Evolutionary conservation across 768 basidiomycete species (phyloP).

Genomic region (Cytidiella melzeri): DNA sequence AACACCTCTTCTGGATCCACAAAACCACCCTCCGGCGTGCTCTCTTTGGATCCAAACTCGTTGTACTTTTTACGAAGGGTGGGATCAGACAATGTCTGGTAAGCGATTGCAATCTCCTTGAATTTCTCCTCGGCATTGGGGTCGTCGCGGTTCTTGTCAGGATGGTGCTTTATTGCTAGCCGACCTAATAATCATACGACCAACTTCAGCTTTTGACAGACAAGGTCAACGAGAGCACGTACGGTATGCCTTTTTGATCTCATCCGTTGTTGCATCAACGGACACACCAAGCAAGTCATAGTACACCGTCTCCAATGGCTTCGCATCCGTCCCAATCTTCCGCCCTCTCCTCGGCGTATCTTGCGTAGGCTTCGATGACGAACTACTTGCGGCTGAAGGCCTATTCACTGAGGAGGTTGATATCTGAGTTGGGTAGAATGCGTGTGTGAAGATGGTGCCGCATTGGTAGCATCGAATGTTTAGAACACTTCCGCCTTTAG

Average conservation of each 20-base stretch:
- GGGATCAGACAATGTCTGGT: slow-evolving; percentile 79
- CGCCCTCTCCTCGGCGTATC: slow-evolving; percentile 43
- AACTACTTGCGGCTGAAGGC: slow-evolving; percentile 7
- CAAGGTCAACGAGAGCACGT: slow-evolving; percentile 26
- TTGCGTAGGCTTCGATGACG: slow-evolving; percentile 11
- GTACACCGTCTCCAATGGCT: slow-evolving; percentile 85
- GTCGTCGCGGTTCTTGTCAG: slow-evolving; percentile 89
- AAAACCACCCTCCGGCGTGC: slow-evolving; percentile 75
- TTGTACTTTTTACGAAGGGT: slow-evolving; percentile 79
- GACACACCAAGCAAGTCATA: slow-evolving; percentile 81
- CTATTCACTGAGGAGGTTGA: slow-evolving; percentile 20
- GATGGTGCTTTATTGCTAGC: slow-evolving; percentile 86
- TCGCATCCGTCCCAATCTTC: slow-evolving; percentile 85
- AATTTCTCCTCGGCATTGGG: slow-evolving; percentile 83
- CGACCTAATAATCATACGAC: too few species aligned
- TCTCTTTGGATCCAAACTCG: slow-evolving; percentile 84
- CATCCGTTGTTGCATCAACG: slow-evolving; percentile 70
- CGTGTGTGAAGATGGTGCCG: slow-evolving; percentile 49
- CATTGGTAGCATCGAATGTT: slow-evolving; percentile 70
- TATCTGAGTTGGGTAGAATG: slow-evolving; percentile 63
- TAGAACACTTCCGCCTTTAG: slow-evolving; percentile 52
- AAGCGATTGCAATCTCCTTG: slow-evolving; percentile 87
- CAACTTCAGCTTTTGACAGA: too few species aligned
- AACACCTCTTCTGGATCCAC: slow-evolving; percentile 74
- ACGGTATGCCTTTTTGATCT: slow-evolving; percentile 92